A percentile compares a stretch with the other conserved stretches of the same genome.
phyloP scores from a whole-genome alignment of 1,284 basidiomycete species.

The Neonothopanus nambi region DNA sequence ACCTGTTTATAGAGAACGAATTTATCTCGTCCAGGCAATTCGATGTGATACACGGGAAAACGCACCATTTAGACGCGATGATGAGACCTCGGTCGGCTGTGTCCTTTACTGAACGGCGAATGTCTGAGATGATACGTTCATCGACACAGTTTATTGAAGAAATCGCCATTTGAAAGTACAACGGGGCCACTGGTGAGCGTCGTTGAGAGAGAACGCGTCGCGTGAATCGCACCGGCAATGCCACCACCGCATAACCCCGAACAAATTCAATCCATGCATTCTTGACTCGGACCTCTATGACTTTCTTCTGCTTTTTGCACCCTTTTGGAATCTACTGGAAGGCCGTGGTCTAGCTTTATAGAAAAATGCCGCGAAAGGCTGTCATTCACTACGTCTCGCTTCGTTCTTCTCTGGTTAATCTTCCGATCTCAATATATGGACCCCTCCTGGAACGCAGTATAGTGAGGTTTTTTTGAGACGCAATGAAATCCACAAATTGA shows the following conservation, averaged over 20 bases:
- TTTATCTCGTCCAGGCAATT: not conserved
- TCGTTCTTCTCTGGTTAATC: conserved; percentile 84
- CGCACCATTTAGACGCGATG: conserved; percentile 13
- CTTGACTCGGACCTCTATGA: too few species aligned
- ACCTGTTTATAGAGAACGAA: conserved; percentile 7
- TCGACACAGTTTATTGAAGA: not conserved
- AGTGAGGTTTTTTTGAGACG: conserved; percentile 45
- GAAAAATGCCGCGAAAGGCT: conserved; percentile 74
- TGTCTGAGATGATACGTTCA: conserved; percentile 5
- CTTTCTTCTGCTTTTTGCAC: too few species aligned
- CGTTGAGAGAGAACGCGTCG: too few species aligned
- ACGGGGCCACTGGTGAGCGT: too few species aligned
- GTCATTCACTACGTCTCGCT: conserved; percentile 75
- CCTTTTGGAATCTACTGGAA: too few species aligned
- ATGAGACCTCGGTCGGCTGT: conserved; percentile 10
- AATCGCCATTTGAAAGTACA: too few species aligned
- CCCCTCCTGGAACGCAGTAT: conserved; percentile 83
- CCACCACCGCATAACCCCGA: too few species aligned
- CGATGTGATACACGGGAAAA: not conserved
- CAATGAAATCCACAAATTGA: not conserved
- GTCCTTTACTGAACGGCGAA: conserved; percentile 9
- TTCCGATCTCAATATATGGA: conserved; percentile 90
- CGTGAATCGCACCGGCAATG: too few species aligned
- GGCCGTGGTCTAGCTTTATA: too few species aligned
- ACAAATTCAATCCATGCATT: too few species aligned